Evolutionary conservation across 192 early-diverging fungal genomes (phyloP), one percentile per base, ranked within the genome.

Genomic region (Coemansia sp.): DNA sequence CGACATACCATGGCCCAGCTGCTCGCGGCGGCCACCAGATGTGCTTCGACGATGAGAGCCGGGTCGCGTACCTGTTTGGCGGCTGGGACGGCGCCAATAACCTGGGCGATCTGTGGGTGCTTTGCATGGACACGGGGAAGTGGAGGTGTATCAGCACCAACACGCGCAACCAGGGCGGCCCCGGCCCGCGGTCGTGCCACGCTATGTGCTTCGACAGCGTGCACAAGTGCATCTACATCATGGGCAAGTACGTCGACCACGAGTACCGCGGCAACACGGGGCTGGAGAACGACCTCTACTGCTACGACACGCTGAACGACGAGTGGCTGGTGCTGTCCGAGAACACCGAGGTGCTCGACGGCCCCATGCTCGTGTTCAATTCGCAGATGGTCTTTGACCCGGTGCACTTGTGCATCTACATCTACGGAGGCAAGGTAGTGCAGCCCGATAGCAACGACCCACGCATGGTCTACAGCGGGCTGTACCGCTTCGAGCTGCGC

Each of bases 21-120:
- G 87, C 89, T 32, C 84, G 97, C 43, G 96, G 96, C 45, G 97
- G 96, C 6, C 97, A 99, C 77, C 97, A 98, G 73, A 96, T 98
- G 96, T 94, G 91, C 66, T 88, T 98, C 24, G 95, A 99, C 71
- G 80, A 84, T 9, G 87, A 90, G 15, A 67, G 84, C 46, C 76
- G 90, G 20, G 67, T 85, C 12, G 88, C 95, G 9, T 99, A 96
- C 68, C 73, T 99, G 35, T 90, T 94, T 74, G 97, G 96, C 19
- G 97, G 97, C 6, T 99, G 95, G 95, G 90, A 96, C 84, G 97
- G 97, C 6, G 74, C 85, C 12, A 83, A 86, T 29, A 94, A 97
- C 64, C 75, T 98, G 51, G 82, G 89, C 8, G 97, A 99, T 74
- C 91, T 99, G 67, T 99, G 97, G 97, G 79, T 74, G 42, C 93